A percentile compares a stretch with the other conserved stretches of the same genome.
These are phyloP conservation scores for Teunomyces kruisii DNA, from an alignment of 805 yeast genomes.

Conservation along the genomic window DNA sequence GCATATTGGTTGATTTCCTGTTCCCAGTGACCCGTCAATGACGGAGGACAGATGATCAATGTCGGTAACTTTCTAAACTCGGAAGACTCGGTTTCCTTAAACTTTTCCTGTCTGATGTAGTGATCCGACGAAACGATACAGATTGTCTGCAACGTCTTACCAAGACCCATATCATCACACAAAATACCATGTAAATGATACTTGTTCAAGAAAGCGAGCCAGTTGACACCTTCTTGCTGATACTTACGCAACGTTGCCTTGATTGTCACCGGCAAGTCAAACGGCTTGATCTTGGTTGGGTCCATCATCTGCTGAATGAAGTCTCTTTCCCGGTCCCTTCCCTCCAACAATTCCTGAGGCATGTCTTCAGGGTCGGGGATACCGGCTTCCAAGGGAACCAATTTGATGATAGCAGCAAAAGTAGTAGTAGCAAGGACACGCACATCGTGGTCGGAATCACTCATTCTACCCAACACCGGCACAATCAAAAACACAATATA, in stretches of 20 bases:
- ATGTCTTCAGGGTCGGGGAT: constrained; percentile 92
- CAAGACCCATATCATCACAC: constrained; percentile 99
- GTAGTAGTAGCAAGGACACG: constrained; percentile 91
- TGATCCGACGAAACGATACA: constrained; percentile 97
- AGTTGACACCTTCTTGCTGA: constrained; percentile 97
- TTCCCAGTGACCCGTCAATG: constrained; percentile 98
- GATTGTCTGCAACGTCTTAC: constrained; percentile 94
- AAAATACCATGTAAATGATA: constrained; percentile 95
- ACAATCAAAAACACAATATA: constrained; percentile 94
- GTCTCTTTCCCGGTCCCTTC: constrained; percentile 91
- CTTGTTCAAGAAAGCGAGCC: constrained; percentile 93
- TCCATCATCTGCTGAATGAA: constrained; percentile 98
- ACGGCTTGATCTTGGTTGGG: constrained; percentile 83
- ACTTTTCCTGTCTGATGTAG: constrained; percentile 74
- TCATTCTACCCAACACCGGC: constrained; percentile 96
- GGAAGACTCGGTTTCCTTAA: constrained; percentile 52
- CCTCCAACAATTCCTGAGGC: constrained; percentile 78
- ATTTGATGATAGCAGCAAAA: constrained; percentile 90
- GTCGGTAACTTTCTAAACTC: constrained; percentile 81
- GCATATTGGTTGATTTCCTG: constrained; percentile 90
- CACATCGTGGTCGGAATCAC: constrained; percentile 88
- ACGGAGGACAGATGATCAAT: constrained; percentile 91
- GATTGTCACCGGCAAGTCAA: constrained; percentile 84
- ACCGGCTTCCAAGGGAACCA: constrained; percentile 97
- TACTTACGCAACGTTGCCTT: constrained; percentile 91